Conservation (phyloP, 441 rosid genomes). For the Populus hybrid region DNA sequence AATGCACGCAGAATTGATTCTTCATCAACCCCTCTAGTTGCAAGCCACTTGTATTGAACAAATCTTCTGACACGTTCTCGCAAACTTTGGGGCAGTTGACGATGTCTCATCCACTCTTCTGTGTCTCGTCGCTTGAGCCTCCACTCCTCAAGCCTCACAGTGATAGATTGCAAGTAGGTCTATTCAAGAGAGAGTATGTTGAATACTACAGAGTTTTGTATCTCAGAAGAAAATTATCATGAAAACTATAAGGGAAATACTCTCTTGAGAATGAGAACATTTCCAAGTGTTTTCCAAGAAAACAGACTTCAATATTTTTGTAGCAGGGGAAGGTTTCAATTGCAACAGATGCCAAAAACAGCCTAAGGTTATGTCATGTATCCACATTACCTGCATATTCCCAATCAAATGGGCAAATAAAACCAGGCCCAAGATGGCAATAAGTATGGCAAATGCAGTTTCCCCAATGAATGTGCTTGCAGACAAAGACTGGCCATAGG, state of each 20-base stretch:
- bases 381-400: conserved; percentile 75
- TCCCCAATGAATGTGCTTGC: conserved; percentile 80
- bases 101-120: conserved; percentile 96
- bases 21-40: conserved; percentile 86
- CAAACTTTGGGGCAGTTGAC: conserved; percentile 70
- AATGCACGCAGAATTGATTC: conserved; percentile 68
- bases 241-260: neutral
- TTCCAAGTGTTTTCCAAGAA: neutral
- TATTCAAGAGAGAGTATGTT: conserved; percentile 14
- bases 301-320: neutral
- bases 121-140: conserved; percentile 87
- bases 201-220: neutral
- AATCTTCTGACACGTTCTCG: conserved; percentile 63
- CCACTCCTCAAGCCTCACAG: conserved; percentile 93
- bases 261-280: neutral
- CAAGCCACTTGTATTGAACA: conserved; percentile 88
- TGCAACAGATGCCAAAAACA: neutral
- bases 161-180: conserved; percentile 97
- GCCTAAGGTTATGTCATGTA: neutral
- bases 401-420: conserved; percentile 84
- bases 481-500: conserved; percentile 62
- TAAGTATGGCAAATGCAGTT: conserved; percentile 76
- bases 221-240: neutral
- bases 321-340: neutral
- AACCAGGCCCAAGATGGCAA: conserved; percentile 81